Base-by-base conservation (phyloP, 768 basidiomycete species). In the Panellus pusillus region DNA sequence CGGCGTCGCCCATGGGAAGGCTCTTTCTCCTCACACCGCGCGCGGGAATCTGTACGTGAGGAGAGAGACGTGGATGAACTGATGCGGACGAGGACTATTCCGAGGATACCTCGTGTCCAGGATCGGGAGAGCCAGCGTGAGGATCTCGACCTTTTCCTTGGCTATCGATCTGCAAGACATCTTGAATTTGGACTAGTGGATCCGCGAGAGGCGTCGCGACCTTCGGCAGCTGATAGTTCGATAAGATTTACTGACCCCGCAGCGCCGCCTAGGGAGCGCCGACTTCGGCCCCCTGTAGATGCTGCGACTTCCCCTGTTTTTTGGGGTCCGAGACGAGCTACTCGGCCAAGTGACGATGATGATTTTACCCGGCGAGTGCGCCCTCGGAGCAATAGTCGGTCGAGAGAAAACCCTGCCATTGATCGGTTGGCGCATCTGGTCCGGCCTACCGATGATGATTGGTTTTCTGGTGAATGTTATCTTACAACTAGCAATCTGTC, bases 101-200 rank as follows among this genome's bases (percentile, higher is more conserved):
- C 52, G 32, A 29, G 55, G 42, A n/a, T 51, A 5, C 36, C 28
- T 7, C 45, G 35, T 44, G 27, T 29, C 17, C 27, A 18, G 55
- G 56, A 52, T 11, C 12, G 45, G 47, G 47, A 49, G n/a, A 43
- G 20, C 8, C 47, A 45, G 39, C 42, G 50, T 2, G 56, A 48
- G 9, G 52, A 51, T 11, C 48, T 32, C 13, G 48, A 43, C 11
- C 42, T 38, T 19, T 41, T 53, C 2, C 37, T 53, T 9, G 15
- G 45, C 18, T 55, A 54, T 18, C 47, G 50, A 2, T 54, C 58
- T 29, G 54, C 47, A 20, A 52, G 54, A 18, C 55, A 55, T 36
- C 51, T 60, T 7, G 58, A 60, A 24, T 50, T 48, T 20, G 58
- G 57, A 12, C 45, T 55, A 8, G 50, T 54, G 12, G 51, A 60